Evolutionary conservation across 768 basidiomycete genomes (phyloP), one percentile per base, ranked within the genome.

Genomic region (Thelephora aurantiotincta): DNA sequence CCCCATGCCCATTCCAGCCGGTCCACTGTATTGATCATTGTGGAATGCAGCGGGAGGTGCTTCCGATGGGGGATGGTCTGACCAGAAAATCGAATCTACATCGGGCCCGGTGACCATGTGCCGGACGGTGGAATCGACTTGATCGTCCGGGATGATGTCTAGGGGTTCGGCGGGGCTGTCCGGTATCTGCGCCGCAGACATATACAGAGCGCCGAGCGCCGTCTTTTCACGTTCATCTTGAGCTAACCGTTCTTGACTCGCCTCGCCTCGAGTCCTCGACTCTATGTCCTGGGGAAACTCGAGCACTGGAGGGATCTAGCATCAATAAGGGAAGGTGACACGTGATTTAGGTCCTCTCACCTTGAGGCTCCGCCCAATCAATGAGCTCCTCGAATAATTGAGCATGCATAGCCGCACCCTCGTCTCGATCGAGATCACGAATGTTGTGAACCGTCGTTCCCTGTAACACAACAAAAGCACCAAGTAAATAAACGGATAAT

Each of bases 391-490:
- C 88, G 63, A 90, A 90, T 51, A 85, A 58, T 60, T 80, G 82
- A 51, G 78, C 76, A 59, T 90, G 87, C 56, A 91, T 61, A 46
- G 88, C 85, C 48, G 84, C 85, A 44, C 88, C 88, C 63, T 90
- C 89, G 61, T 77, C 82, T 61, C 84, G 76, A 66, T 91, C 88
- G 69, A 91, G 71, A 66, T 89, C 87, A 60, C 86, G 86, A 54
- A 84, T 63, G 68, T 71, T 83, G 65, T 84, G 81, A 54, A 69
- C 57, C 68, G 82, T 80, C 61, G 71, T 68, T 67, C 80, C 83
- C 87, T 91, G 74, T 67, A 65, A 58, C 60, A 63, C 60, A 58
- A 54, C 54, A 54, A 55, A 52, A 53, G 54, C 51, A 51, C 54
- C 34, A 55, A 54, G 47, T 57, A 58, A 53, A 58, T 59, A 59